A percentile compares a stretch with the other conserved stretches of the same genome.
Evolutionary conservation across 2,329 filamentous ascomycete species (phyloP).

Genomic region (Escovopsis sp.): DNA sequence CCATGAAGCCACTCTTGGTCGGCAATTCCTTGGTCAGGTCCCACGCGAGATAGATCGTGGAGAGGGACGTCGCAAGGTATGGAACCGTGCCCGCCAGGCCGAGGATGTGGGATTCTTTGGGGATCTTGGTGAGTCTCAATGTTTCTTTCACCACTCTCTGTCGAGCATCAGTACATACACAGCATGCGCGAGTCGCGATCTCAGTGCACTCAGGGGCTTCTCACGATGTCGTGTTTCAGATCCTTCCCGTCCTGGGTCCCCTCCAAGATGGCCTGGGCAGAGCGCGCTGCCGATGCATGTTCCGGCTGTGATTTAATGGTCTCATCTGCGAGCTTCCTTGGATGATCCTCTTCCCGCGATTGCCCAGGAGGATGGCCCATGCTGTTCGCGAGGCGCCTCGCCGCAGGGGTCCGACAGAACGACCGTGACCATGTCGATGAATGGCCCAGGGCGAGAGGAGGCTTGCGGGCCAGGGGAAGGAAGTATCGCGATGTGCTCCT

Average conservation of each 20-base stretch:
- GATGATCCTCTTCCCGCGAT: too few species aligned
- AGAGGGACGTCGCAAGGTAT: conserved; percentile 70
- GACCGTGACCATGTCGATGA: too few species aligned
- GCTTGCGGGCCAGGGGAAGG: too few species aligned
- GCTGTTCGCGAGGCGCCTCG: too few species aligned
- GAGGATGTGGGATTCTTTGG: conserved; percentile 51
- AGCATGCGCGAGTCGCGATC: too few species aligned
- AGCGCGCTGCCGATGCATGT: conserved; percentile 44
- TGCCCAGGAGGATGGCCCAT: too few species aligned
- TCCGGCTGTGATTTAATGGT: conserved; percentile 32
- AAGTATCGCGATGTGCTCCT: too few species aligned
- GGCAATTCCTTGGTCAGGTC: conserved; percentile 57
- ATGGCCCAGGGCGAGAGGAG: background rate
- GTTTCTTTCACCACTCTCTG: conserved; percentile 55
- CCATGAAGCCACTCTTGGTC: conserved; percentile 40
- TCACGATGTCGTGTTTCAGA: conserved; percentile 39
- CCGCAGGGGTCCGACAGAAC: too few species aligned
- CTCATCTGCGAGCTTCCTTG: too few species aligned
- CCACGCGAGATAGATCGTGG: conserved; percentile 71
- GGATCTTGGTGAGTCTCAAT: conserved; percentile 49
- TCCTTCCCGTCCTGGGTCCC: conserved; percentile 15
- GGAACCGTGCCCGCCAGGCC: conserved; percentile 70
- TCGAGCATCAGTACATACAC: background rate
- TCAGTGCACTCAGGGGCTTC: background rate
- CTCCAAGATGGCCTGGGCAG: conserved; percentile 35